Evolutionary conservation across 768 basidiomycete genomes (phyloP), one percentile per base, ranked within the genome.

Genomic region (Pholiota molesta): DNA sequence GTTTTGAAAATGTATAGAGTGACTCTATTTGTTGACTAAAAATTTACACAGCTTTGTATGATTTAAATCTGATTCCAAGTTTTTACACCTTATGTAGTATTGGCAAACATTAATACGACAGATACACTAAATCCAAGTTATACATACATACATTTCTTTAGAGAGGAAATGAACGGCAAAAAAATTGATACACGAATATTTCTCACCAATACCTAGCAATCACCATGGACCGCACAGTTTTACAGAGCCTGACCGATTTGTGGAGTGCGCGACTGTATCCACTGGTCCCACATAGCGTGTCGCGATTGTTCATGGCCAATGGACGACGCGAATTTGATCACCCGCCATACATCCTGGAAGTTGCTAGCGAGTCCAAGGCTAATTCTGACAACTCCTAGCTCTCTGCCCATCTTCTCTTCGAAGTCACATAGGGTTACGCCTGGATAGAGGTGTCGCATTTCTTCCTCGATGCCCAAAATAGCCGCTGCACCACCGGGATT

Each of bases 401-500:
- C 90, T 52, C 81, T 78, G 3, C 88, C 90, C 44, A 89, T 83
- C 17, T 72, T 72, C 31, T 69, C 73, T 72, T 91, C 87, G 65
- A 92, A 86, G 35, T 87, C 87, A 26, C 78, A 75, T 53, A 89
- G 77, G 5, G 85, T 87, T 42, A 86, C 81, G 5, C 88, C 89
- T 0, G 79, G 75, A 63, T 80, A 85, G 0, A 92, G 79, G 14
- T 71, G 75, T 5, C 78, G 75, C 91, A 92, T 93, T 60, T 87
- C 80, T 19, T 82, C 78, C 61, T 86, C 75, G 31, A 92, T 82
- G 0, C 87, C 87, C 5, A 93, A 80, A 16, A 94, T 75, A 5
- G 89, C 83, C 0, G 90, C 86, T 0, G 91, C 90, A 17, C 87
- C 92, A 10, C 93, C 93, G 16, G 92, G 91, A 65, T 94, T 95